phyloP scores from a whole-genome alignment of 352 stramenopile genomes.

The Lagenidium giganteum region DNA sequence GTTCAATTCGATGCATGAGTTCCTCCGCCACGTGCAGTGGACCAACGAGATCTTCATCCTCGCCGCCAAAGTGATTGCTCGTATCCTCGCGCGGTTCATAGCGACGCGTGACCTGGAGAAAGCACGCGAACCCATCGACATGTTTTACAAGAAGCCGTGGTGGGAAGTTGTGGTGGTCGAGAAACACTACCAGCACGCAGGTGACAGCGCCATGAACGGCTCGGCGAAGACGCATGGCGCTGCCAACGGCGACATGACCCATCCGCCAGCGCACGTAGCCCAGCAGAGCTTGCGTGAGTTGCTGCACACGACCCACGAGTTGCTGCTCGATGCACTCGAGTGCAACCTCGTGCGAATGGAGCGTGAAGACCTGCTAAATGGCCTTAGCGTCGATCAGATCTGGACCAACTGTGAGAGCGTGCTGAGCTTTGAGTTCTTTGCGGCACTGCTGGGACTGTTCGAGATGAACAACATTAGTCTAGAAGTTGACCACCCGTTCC shows the following conservation, averaged over 20 bases:
- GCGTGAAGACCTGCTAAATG: constrained; percentile 53
- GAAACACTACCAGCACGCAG: constrained; percentile 49
- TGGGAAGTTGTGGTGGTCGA: constrained; percentile 80
- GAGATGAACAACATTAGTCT: constrained; percentile 97
- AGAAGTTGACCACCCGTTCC: constrained; percentile 82
- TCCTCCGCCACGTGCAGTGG: constrained; percentile 62
- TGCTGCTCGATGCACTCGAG: constrained; percentile 58
- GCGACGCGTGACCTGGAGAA: constrained; percentile 48
- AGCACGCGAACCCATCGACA: constrained; percentile 67
- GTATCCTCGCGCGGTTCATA: constrained; percentile 53
- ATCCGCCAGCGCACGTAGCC: no score
- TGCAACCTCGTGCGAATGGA: constrained; percentile 63
- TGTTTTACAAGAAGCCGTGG: constrained; percentile 91
- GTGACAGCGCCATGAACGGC: constrained; percentile 20
- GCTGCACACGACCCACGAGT: constrained; percentile 52
- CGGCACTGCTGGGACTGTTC: constrained; percentile 91
- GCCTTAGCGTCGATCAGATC: constrained; percentile 47
- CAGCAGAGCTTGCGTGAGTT: constrained; percentile 54
- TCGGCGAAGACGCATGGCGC: constrained; percentile 17
- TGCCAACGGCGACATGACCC: constrained; percentile 5
- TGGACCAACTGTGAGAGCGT: constrained; percentile 57
- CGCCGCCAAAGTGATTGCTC: constrained; percentile 80
- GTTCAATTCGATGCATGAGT: constrained; percentile 58
- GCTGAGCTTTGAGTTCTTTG: constrained; percentile 85
- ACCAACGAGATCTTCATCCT: constrained; percentile 93